Base-by-base conservation (phyloP, 108 stramenopile species). In the Cyclotella choctawhatcheeana region DNA sequence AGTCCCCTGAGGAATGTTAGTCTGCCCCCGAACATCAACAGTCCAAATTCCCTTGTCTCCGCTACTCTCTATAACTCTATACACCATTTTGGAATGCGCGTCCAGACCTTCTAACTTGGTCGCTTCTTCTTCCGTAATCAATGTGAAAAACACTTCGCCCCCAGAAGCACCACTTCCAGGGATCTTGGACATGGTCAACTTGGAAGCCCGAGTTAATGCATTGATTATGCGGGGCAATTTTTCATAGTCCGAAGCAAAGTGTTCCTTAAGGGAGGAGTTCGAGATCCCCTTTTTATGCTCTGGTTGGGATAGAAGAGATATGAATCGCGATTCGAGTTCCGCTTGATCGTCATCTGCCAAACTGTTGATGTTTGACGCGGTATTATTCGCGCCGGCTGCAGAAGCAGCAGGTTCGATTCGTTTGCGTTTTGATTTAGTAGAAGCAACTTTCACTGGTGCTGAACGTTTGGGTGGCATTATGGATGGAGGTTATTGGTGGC, bases 11-110 rank as follows among this genome's bases (percentile, higher is more conserved):
- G 90, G 93, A 18, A 98, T 89, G 63, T 89, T 92, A 30, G 99
- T 95, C 48, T 89, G 82, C 18, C 83, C 71, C 64, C 93, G 87
- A 69, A 99, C 91, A 67, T 99, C 98, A 40, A 96, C 93, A 31
- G 96, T 98, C 97, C 97, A 99, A 67, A 98, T 97, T 18, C 99
- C 99, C 85, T 88, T 95, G 67, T 96, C 93, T 0, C 92, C 96
- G 4, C 93, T 74, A 61, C 86, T 84, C 69, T 96, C 93, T 79
- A 98, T 93, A 25, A 93, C 89, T 78, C 98, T 97, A 70, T 97
- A 96, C 0, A 98, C 97, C 83, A 95, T 73, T 30, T 85, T 82
- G 29, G 88, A 89, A n/a, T 71, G 72, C 2, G 83, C 85, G 76
- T 95, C 93, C 64, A 95, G 78, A n/a, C 93, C 93, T 27, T 77